Evolutionary conservation across 2,329 filamentous ascomycete genomes (phyloP).

Genomic region (Aureobasidium sp.): DNA sequence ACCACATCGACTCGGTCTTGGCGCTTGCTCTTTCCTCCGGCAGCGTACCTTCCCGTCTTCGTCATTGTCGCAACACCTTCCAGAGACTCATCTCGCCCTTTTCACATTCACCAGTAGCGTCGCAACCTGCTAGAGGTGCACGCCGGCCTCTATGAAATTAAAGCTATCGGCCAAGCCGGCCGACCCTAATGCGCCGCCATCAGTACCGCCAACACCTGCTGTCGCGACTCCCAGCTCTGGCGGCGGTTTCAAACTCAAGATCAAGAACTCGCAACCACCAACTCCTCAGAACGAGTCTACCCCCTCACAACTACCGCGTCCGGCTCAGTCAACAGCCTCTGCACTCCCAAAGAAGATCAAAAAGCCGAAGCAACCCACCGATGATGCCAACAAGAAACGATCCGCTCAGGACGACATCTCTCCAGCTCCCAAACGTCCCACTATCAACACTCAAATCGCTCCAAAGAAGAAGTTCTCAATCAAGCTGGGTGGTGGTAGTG

Average conservation of each 20-base stretch:
- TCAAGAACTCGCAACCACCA: slow-evolving; percentile 24
- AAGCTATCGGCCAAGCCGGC: slow-evolving; percentile 15
- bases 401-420: slow-evolving; percentile 25
- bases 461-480: slow-evolving; percentile 22
- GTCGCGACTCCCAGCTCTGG: slow-evolving; percentile 17
- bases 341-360: slow-evolving; percentile 14
- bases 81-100: background rate
- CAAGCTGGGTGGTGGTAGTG: slow-evolving; percentile 20
- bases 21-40: background rate
- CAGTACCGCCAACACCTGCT: slow-evolving; percentile 13
- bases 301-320: background rate
- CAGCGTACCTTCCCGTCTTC: background rate
- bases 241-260: slow-evolving; percentile 27
- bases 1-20: background rate
- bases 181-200: slow-evolving; percentile 12
- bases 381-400: slow-evolving; percentile 27
- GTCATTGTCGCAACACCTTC: background rate
- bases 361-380: slow-evolving; percentile 27
- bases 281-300: slow-evolving; percentile 22
- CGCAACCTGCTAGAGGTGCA: background rate
- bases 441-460: slow-evolving; percentile 16
- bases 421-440: slow-evolving; percentile 24
- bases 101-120: background rate
- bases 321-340: slow-evolving; percentile 13
- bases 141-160: slow-evolving; percentile 14